Evolutionary conservation across 805 yeast species (phyloP).

Genomic region (Suhomyces kilbournensis): DNA sequence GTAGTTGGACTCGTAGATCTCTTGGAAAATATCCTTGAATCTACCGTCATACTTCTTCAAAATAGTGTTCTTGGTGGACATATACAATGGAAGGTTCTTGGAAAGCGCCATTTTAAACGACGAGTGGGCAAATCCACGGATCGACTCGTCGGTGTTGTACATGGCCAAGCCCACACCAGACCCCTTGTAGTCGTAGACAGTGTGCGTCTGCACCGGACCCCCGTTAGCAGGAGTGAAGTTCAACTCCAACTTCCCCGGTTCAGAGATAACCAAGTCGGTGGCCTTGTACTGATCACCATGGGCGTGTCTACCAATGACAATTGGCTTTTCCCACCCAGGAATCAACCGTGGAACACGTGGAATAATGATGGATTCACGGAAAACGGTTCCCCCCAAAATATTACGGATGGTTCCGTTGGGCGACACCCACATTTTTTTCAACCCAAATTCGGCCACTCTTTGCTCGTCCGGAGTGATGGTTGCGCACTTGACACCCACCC

Average conservation of each 20-base stretch:
- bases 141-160: constrained; percentile 81
- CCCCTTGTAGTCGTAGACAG: constrained; percentile 62
- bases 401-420: constrained; percentile 85
- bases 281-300: constrained; percentile 85
- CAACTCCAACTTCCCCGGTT: constrained; percentile 64
- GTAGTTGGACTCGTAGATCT: constrained; percentile 58
- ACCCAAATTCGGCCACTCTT: constrained; percentile 68
- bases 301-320: constrained; percentile 83
- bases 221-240: constrained; percentile 65
- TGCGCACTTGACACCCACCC: constrained; percentile 83
- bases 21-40: constrained; percentile 77
- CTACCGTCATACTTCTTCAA: constrained; percentile 80
- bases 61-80: constrained; percentile 78
- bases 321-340: constrained; percentile 80
- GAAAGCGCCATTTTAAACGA: constrained; percentile 72
- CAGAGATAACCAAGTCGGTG: constrained; percentile 65
- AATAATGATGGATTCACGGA: constrained; percentile 80
- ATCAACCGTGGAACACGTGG: constrained; percentile 74
- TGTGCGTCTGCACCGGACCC: constrained; percentile 42
- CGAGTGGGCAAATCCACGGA: constrained; percentile 73
- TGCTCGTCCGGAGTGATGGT: constrained; percentile 83
- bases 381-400: constrained; percentile 78
- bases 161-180: constrained; percentile 77
- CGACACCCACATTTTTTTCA: constrained; percentile 81
- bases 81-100: constrained; percentile 60